Conservation (phyloP, 495 filamentous ascomycete species). For the Halenospora varia region DNA sequence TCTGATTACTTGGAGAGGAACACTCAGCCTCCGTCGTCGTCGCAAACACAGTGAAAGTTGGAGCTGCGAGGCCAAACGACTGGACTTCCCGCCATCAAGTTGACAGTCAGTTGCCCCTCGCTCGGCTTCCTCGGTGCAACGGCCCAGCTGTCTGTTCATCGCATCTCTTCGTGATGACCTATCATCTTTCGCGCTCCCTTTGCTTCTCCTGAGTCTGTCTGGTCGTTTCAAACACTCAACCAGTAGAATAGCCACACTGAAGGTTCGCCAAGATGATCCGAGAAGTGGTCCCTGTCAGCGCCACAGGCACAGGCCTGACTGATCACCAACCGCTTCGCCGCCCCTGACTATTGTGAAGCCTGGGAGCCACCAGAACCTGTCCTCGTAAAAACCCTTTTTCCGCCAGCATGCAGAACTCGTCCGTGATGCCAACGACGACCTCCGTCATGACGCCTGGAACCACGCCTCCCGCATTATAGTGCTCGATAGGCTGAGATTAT, state of each 20-base stretch:
- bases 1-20: not conserved
- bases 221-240: conserved; percentile 14
- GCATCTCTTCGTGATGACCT: not conserved
- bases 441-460: not conserved
- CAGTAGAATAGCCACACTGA: not conserved
- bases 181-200: too few relatives aligned
- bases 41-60: not conserved
- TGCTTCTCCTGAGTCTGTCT: not conserved
- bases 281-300: conserved; percentile 6
- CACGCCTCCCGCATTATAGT: not conserved
- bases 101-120: not conserved
- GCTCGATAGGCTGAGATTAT: not conserved
- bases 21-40: not conserved
- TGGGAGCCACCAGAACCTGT: too few relatives aligned
- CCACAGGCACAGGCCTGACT: not conserved
- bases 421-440: too few relatives aligned
- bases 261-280: not conserved
- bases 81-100: not conserved
- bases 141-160: not conserved
- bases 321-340: not conserved
- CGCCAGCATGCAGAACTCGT: too few relatives aligned
- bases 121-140: not conserved
- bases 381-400: not conserved
- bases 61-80: not conserved
- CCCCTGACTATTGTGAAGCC: conserved; percentile 2